Percentiles rank a stretch among this genome's conserved stretches.
Conservation (phyloP, 805 yeast genomes). For the Yarrowia sp. region DNA sequence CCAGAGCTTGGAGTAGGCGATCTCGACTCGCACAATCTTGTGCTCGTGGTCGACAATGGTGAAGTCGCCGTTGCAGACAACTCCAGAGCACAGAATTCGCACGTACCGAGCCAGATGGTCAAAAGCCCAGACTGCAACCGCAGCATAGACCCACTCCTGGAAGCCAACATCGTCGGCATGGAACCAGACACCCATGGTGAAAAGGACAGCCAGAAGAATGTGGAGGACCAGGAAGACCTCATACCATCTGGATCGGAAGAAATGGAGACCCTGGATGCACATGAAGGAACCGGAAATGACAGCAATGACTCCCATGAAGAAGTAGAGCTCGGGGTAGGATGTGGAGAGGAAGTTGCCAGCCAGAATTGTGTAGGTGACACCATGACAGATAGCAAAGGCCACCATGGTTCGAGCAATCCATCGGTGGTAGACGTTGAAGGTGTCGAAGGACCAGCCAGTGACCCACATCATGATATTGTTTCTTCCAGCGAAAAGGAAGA, state of each 20-base stretch:
- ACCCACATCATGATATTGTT: constrained; percentile 62
- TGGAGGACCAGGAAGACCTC: constrained; percentile 60
- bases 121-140: constrained; percentile 62
- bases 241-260: constrained; percentile 52
- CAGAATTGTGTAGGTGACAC: constrained; percentile 42
- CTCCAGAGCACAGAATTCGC: constrained; percentile 58
- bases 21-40: constrained; percentile 32
- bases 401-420: constrained; percentile 51
- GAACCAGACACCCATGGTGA: constrained; percentile 56
- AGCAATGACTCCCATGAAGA: constrained; percentile 40
- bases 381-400: constrained; percentile 48
- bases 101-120: constrained; percentile 61
- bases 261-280: constrained; percentile 44
- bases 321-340: constrained; percentile 32
- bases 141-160: constrained; percentile 52
- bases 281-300: constrained; percentile 43
- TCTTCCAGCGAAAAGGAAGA: constrained; percentile 56
- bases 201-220: constrained; percentile 52
- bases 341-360: neutral
- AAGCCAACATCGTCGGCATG: constrained; percentile 55
- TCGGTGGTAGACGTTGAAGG: constrained; percentile 60
- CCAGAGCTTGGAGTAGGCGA: constrained; percentile 41
- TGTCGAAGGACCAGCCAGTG: constrained; percentile 60
- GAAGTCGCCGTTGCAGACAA: constrained; percentile 44
- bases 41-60: constrained; percentile 51